These are phyloP conservation scores for Paraurostyla sp. DNA, from an alignment of 73 alveolate species.

Conservation along the genomic window DNA sequence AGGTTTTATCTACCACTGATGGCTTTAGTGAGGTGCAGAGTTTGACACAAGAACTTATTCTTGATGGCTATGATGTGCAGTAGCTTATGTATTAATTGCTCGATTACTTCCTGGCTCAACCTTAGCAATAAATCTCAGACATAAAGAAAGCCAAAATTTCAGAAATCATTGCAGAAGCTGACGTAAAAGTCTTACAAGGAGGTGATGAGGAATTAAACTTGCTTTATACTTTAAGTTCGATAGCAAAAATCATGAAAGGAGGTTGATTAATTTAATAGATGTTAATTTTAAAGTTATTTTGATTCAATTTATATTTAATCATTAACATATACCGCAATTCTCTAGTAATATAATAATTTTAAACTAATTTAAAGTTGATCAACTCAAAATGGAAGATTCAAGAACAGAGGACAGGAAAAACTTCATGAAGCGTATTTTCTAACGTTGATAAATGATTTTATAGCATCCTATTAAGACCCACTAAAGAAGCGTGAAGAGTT, in stretches of 20 bases:
- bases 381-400: constrained; percentile 50
- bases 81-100: constrained; percentile 78
- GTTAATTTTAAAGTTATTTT: neutral
- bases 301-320: neutral
- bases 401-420: constrained; percentile 57
- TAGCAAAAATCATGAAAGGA: constrained; percentile 47
- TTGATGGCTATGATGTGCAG: constrained; percentile 85
- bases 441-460: too few relatives aligned
- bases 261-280: neutral
- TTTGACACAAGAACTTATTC: constrained; percentile 78
- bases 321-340: constrained; percentile 22
- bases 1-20: constrained; percentile 29
- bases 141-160: constrained; percentile 70
- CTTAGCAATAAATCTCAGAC: constrained; percentile 73
- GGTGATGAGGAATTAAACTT: constrained; percentile 77
- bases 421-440: constrained; percentile 66
- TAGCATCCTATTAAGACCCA: constrained; percentile 50
- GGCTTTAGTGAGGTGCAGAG: constrained; percentile 67
- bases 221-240: constrained; percentile 44
- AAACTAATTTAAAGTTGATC: constrained; percentile 47
- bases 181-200: constrained; percentile 61
- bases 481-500: constrained; percentile 56
- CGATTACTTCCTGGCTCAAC: constrained; percentile 63
- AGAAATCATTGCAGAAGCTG: constrained; percentile 74
- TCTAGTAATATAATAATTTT: constrained; percentile 6